Conservation (phyloP, 371 early-diverging fungal genomes). For the Chytridium lagenaria region DNA sequence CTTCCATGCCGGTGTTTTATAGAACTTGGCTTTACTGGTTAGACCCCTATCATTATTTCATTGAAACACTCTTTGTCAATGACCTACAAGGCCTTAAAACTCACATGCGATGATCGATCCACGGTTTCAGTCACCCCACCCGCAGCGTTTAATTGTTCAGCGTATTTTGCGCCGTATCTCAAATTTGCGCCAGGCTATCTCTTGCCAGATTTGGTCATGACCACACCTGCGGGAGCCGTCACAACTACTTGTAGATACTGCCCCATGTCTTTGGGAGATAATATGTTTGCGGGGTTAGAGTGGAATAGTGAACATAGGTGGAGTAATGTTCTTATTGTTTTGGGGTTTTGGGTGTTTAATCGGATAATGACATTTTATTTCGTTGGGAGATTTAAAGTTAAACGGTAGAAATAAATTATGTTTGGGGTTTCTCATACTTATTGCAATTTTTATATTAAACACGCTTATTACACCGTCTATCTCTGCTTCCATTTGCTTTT, state of each 20-base stretch:
- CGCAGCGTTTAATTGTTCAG: constrained; percentile 65
- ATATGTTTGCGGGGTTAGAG: constrained; percentile 61
- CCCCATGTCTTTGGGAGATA: constrained; percentile 64
- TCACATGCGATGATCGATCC: constrained; percentile 62
- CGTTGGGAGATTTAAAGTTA: constrained; percentile 27
- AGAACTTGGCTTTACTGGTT: constrained; percentile 79
- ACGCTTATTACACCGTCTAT: too few species aligned
- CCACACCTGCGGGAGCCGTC: constrained; percentile 56
- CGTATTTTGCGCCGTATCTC: constrained; percentile 65
- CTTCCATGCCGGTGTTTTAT: constrained; percentile 76
- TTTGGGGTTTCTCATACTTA: too few species aligned
- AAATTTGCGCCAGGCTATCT: constrained; percentile 66
- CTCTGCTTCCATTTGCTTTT: too few species aligned
- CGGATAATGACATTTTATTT: constrained; percentile 30
- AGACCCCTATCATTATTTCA: constrained; percentile 76
- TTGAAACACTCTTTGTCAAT: constrained; percentile 77
- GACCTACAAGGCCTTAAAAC: constrained; percentile 64
- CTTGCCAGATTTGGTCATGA: too few species aligned
- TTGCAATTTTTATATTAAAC: too few species aligned
- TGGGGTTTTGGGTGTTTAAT: constrained; percentile 48
- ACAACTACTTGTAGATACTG: constrained; percentile 72
- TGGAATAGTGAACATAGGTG: constrained; percentile 74
- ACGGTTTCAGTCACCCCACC: constrained; percentile 62
- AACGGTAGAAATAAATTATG: too few species aligned
- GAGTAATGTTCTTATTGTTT: constrained; percentile 74